Base-by-base conservation (phyloP, 371 early-diverging fungal genomes). In the Entomophthora muscae region DNA sequence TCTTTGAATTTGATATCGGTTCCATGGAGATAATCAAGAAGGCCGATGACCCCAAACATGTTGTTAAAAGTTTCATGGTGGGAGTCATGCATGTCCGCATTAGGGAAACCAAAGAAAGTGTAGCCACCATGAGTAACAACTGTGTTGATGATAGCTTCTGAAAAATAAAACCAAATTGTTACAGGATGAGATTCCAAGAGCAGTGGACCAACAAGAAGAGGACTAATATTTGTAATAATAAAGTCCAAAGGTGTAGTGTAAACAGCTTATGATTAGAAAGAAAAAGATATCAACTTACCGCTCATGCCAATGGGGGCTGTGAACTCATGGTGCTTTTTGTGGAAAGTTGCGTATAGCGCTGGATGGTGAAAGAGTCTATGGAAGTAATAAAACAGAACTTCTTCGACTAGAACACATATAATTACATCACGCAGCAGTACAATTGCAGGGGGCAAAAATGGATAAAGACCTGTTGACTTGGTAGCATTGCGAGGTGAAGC, bases 1-100 rank as follows among this genome's bases (percentile, higher is more conserved):
- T 42, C 32, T 24, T 22, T 31, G n/a, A 61, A 61, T 30, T 61
- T 61, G 22, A n/a, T 5, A 24, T 61, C 61, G 24, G 79, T 79
- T n/a, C 74, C 76, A 61, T 73, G 76, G 27, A 76, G 23, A 65
- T 66, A 72, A 32, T 79, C 79, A 22, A 76, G 66, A 24, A 76
- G 12, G 1, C 77, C 79, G 0, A 74, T 51, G 1, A 73, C 71
- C 1, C 79, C 82, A 72, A 73, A 84, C 66, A 79, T 81, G 69
- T 74, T 72, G 65, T 80, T 80, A 72, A 84, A 84, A 23, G 73
- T 76, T 69, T 78, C 75, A 64, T 84, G 85, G 67, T 84, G 85
- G 68, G 75, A 83, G 64, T 84, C 85, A 68, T 84, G 85, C 56
- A 67, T 72, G 67, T 81, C 69, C 26, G 76, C 72, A 58, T 72